These are phyloP conservation scores for Populus davidiana DNA, from an alignment of 345 rosid species.

Conservation along the genomic window DNA sequence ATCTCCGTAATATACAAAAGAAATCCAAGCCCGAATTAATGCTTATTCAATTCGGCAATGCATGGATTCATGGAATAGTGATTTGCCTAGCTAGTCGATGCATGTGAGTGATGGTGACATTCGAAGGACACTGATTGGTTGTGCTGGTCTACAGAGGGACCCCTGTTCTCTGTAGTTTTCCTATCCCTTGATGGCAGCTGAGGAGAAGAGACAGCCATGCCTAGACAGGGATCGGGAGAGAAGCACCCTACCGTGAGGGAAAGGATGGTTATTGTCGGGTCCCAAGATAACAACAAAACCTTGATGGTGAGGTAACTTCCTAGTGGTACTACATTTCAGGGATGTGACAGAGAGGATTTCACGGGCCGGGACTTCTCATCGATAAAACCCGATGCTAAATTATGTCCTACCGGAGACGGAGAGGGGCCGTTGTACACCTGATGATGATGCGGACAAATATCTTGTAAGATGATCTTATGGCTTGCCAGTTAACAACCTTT, in stretches of 20 bases:
- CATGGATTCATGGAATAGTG: background rate
- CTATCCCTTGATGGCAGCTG: conserved; percentile 2
- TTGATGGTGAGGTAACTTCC: background rate
- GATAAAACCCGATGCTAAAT: background rate
- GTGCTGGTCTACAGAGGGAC: conserved; percentile 11
- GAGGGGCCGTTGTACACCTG: background rate
- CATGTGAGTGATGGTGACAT: conserved; percentile 43
- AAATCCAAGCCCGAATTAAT: too few species aligned
- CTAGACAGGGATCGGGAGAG: background rate
- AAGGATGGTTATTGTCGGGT: background rate
- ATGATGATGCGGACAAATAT: conserved; percentile 12
- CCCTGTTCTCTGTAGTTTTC: conserved; percentile 5
- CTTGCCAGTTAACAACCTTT: conserved; percentile 16
- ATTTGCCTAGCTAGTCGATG: conserved; percentile 13
- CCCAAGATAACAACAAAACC: background rate
- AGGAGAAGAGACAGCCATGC: background rate
- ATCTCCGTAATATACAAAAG: background rate
- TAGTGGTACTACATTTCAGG: background rate
- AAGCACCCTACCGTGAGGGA: background rate
- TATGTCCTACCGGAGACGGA: background rate
- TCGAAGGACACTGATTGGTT: conserved; percentile 8
- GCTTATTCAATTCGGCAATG: background rate
- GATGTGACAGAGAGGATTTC: conserved; percentile 6
- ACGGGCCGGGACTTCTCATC: conserved; percentile 11
- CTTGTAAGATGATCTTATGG: conserved; percentile 6